Percentiles rank a stretch among this genome's conserved stretches.
Evolutionary conservation across 257 asterid species (phyloP).

Genomic region (Voacanga thouarsii): DNA sequence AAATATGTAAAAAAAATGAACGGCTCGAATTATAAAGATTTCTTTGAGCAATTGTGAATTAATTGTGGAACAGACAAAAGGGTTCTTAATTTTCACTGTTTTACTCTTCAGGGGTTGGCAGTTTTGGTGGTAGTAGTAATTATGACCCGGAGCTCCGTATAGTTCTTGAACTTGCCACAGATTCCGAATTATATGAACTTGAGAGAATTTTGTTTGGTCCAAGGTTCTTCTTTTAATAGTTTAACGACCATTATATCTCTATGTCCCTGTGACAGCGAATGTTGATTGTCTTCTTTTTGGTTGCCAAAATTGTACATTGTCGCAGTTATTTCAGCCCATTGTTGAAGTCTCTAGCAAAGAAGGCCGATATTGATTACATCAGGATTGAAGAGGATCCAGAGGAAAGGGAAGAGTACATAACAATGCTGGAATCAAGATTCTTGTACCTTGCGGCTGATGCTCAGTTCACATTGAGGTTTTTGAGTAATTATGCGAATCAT

Average conservation of each 20-base stretch:
- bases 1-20: background rate
- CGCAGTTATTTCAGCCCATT: slow-evolving; percentile 93
- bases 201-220: slow-evolving; percentile 81
- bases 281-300: background rate
- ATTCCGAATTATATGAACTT: slow-evolving; percentile 76
- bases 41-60: background rate
- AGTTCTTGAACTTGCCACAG: slow-evolving; percentile 85
- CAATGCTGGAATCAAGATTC: slow-evolving; percentile 82
- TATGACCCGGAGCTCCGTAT: slow-evolving; percentile 70
- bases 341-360: slow-evolving; percentile 70
- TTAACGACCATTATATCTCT: background rate
- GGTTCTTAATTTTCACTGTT: background rate
- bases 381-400: slow-evolving; percentile 77
- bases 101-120: slow-evolving; percentile 30
- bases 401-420: slow-evolving; percentile 80
- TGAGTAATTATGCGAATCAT: slow-evolving; percentile 12
- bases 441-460: slow-evolving; percentile 98
- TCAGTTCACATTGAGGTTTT: slow-evolving; percentile 76
- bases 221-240: slow-evolving; percentile 46
- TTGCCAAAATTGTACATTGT: background rate
- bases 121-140: slow-evolving; percentile 21
- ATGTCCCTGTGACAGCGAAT: background rate
- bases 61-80: background rate
- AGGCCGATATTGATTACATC: slow-evolving; percentile 55
- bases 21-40: background rate